phyloP scores from a whole-genome alignment of 257 asterid species.

The Solanum pimpinellifolium region DNA sequence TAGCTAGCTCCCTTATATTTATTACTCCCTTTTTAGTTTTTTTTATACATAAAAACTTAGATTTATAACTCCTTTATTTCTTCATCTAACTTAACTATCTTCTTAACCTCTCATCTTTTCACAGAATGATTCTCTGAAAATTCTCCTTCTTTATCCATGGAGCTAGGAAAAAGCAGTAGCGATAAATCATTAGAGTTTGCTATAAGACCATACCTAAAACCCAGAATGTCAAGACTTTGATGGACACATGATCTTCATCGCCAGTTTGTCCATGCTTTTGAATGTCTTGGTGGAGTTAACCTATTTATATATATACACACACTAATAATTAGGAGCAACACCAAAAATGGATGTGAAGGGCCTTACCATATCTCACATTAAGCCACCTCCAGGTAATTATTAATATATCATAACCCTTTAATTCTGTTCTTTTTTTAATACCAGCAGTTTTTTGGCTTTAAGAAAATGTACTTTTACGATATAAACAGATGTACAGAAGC shows the following conservation, averaged over 20 bases:
- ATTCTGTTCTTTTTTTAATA: too few relatives aligned
- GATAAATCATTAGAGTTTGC: not conserved
- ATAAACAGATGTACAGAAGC: slow-evolving; percentile 66
- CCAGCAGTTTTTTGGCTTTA: not conserved
- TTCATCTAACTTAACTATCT: not conserved
- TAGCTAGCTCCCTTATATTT: not conserved
- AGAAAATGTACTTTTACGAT: not conserved
- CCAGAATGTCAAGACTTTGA: slow-evolving; percentile 42
- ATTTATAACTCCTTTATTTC: not conserved
- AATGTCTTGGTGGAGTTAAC: slow-evolving; percentile 66
- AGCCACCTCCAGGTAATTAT: slow-evolving; percentile 69
- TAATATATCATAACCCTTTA: too few relatives aligned
- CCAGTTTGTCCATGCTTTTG: slow-evolving; percentile 47
- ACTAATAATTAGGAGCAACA: slow-evolving; percentile 43
- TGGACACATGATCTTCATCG: slow-evolving; percentile 69
- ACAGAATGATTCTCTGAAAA: not conserved
- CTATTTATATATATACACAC: not conserved
- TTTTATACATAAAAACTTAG: not conserved
- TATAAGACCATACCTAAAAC: slow-evolving; percentile 50
- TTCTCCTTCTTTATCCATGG: slow-evolving; percentile 8
- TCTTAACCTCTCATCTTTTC: not conserved
- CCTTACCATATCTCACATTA: slow-evolving; percentile 58
- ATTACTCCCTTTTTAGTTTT: too few relatives aligned
- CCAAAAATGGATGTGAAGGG: slow-evolving; percentile 83
- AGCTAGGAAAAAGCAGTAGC: not conserved